Percentiles rank a stretch among this genome's conserved stretches.
These are phyloP conservation scores for Chytridiales sp. DNA, from an alignment of 371 early-diverging fungal species.

Conservation along the genomic window DNA sequence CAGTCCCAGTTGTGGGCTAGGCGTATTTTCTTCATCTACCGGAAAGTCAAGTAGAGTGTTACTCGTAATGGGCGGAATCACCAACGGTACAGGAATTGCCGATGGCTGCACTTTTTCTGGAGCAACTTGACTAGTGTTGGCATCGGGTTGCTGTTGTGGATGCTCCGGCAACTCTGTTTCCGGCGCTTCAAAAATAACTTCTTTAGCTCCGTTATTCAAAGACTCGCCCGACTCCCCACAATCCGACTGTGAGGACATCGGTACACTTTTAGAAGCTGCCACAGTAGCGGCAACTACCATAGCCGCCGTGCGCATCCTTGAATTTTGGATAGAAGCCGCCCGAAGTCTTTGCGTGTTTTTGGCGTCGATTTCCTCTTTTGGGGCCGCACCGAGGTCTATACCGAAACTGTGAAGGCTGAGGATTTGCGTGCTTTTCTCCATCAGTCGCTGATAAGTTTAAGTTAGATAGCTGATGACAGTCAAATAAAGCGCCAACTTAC, in stretches of 20 bases:
- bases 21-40: not conserved
- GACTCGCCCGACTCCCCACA: too few species aligned
- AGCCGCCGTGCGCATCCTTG: too few species aligned
- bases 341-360: slow-evolving; percentile 24
- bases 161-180: too few species aligned
- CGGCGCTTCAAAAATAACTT: too few species aligned
- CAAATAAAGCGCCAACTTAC: slow-evolving; percentile 17
- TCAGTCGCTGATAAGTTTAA: slow-evolving; percentile 47
- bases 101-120: too few species aligned
- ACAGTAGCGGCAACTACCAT: too few species aligned
- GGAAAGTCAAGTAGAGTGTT: not conserved
- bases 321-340: slow-evolving; percentile 38
- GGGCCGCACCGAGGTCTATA: slow-evolving; percentile 49
- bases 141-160: too few species aligned
- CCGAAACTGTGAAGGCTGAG: slow-evolving; percentile 52
- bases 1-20: not conserved
- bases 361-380: slow-evolving; percentile 16
- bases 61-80: not conserved
- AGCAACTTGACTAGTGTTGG: too few species aligned
- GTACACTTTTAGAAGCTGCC: too few species aligned
- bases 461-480: not conserved
- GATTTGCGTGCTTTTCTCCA: slow-evolving; percentile 56
- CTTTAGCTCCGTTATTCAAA: too few species aligned
- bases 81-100: not conserved
- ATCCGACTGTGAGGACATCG: too few species aligned